These are phyloP conservation scores for Guadua angustifolia DNA, from an alignment of 176 grass and related monocot species.

Conservation along the genomic window DNA sequence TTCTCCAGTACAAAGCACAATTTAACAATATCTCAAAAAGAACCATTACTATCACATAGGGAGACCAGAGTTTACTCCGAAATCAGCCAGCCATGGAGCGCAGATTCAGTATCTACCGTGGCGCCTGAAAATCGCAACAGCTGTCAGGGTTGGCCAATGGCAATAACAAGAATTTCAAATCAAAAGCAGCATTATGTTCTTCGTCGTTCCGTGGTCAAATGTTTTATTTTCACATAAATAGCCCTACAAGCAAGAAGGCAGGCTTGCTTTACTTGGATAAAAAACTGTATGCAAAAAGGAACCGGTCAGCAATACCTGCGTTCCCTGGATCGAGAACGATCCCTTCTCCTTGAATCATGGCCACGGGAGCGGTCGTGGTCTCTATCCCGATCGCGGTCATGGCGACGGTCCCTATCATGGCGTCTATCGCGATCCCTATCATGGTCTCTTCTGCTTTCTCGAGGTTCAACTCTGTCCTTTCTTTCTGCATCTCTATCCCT, in stretches of 20 bases:
- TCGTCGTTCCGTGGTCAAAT: background rate
- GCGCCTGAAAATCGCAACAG: conserved; percentile 44
- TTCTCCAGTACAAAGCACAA: conserved; percentile 11
- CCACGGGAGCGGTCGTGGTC: conserved; percentile 56
- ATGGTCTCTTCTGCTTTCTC: conserved; percentile 62
- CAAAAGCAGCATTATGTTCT: background rate
- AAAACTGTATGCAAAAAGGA: conserved; percentile 27
- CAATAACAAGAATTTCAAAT: background rate
- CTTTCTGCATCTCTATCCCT: conserved; percentile 67
- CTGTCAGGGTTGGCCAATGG: background rate
- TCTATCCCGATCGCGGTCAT: conserved; percentile 77
- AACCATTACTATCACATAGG: conserved; percentile 20
- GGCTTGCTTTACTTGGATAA: background rate
- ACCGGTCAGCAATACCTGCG: conserved; percentile 60
- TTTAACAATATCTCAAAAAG: background rate
- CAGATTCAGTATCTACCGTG: conserved; percentile 46
- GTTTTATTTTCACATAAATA: background rate
- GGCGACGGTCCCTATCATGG: conserved; percentile 60
- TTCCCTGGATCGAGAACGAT: conserved; percentile 77
- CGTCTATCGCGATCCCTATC: conserved; percentile 82
- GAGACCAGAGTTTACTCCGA: conserved; percentile 14
- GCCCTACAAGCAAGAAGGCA: background rate
- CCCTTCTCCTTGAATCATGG: conserved; percentile 76
- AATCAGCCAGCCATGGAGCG: conserved; percentile 19
- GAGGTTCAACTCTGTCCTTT: conserved; percentile 61